Conservation (phyloP, 2,329 filamentous ascomycete species). For the Colletotrichum lini region DNA sequence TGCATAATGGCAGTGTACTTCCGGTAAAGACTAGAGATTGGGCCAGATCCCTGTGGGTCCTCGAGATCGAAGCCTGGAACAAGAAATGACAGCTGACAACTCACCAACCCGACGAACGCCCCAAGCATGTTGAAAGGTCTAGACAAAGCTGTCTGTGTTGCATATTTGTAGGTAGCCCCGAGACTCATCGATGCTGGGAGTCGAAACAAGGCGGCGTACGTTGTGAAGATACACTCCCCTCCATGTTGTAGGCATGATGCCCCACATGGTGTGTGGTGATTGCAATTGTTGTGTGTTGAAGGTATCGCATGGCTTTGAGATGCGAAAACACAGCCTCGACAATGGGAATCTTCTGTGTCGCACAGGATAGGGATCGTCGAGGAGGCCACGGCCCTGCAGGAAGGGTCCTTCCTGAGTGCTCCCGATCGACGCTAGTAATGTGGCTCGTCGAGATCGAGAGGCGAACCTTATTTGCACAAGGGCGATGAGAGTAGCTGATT, state of each 20-base stretch:
- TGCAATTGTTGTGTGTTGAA: background rate
- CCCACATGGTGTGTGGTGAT: background rate
- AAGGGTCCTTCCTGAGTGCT: constrained; percentile 31
- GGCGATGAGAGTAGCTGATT: constrained; percentile 20
- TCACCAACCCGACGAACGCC: background rate
- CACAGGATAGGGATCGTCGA: constrained; percentile 1
- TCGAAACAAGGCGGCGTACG: constrained; percentile 5
- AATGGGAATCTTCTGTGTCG: constrained; percentile 31
- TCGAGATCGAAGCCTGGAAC: constrained; percentile 10
- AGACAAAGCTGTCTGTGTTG: no score
- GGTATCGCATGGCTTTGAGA: constrained; percentile 10
- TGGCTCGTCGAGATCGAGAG: constrained; percentile 48
- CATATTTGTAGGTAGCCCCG: no score
- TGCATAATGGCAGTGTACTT: no score
- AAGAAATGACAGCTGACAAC: background rate
- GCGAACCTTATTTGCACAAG: background rate
- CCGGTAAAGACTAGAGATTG: background rate
- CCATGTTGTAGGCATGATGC: constrained; percentile 16
- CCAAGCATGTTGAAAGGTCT: background rate
- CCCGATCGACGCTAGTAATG: constrained; percentile 50
- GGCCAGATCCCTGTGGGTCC: background rate
- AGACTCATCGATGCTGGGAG: background rate
- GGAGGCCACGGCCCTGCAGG: constrained; percentile 17
- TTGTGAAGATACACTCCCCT: constrained; percentile 23
- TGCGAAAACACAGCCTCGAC: constrained; percentile 7